Percentiles rank a stretch among this genome's conserved stretches.
Conservation (phyloP, 352 stramenopile species). For the Phytopythium ostracodes region DNA sequence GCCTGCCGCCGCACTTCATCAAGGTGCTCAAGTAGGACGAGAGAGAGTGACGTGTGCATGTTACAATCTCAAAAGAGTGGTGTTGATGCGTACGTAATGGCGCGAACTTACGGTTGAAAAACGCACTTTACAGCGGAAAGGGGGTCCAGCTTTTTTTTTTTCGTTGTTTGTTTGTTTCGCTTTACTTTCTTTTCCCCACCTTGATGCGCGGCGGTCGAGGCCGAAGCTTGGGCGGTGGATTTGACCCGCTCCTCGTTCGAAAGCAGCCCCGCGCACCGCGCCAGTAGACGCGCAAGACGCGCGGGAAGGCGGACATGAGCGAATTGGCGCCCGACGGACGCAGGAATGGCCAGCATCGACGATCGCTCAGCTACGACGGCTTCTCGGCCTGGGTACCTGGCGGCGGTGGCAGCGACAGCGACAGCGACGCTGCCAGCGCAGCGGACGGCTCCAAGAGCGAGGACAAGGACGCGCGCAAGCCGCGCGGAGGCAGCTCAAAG, state of each 20-base stretch:
- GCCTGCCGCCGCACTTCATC: slow-evolving; percentile 42
- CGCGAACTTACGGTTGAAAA: too few relatives aligned
- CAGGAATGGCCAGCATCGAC: not conserved
- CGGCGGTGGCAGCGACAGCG: not conserved
- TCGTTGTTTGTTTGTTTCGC: not conserved
- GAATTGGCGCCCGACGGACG: not conserved
- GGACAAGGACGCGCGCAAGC: not conserved
- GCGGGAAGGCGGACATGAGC: slow-evolving; percentile 1
- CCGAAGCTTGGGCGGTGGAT: not conserved
- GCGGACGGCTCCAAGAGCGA: slow-evolving; percentile 3
- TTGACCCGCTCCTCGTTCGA: not conserved
- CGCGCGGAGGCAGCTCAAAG: slow-evolving; percentile 7
- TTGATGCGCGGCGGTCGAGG: not conserved
- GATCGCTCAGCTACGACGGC: slow-evolving; percentile 8
- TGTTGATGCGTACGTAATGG: too few relatives aligned
- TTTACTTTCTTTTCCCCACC: not conserved
- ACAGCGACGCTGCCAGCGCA: not conserved
- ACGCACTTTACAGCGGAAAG: not conserved
- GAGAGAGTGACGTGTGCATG: too few relatives aligned
- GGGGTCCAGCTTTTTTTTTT: not conserved
- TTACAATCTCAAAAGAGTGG: too few relatives aligned
- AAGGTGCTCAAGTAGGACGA: slow-evolving; percentile 22
- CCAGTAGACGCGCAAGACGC: not conserved
- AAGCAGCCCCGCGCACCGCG: not conserved
- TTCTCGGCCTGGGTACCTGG: slow-evolving; percentile 5